Evolutionary conservation across 176 grass and related monocot species (phyloP), one percentile per base, ranked within the genome.

Genomic region (Canna indica): DNA sequence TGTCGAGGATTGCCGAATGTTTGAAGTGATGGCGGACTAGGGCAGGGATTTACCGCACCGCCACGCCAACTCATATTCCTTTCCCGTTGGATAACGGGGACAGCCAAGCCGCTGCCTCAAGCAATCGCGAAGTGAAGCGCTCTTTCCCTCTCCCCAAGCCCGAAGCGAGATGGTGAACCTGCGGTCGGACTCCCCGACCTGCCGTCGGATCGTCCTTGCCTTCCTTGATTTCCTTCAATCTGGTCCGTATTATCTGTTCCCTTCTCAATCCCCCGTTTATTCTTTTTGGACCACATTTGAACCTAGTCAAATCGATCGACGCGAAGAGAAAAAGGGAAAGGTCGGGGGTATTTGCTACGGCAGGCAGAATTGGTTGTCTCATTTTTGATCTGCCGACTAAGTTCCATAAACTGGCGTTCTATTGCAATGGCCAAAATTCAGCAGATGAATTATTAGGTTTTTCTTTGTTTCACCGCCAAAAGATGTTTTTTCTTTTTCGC

Each of bases 171-270:
- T 81, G 85, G 80, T 54, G 56, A 93, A 69, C 67, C 74, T 83
- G 47, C 63, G 81, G 3, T 81, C 85, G 1, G 83, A 94, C 79
- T 94, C 86, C 15, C 90, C 86, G 59, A 70, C 80, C 17, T 86
- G 76, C 22, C 86, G 86, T 39, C 83, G 81, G 50, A 71, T 94
- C 90, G 81, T 89, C 27, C 75, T 76, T 80, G 73, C 90, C 35
- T 94, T 94, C 85, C 38, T 94, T 53, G 86, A 89, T 69, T 94
- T 94, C 73, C 86, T 94, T 58, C 81, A 72, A 66, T 94, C 90
- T 22, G 90, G 90, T 94, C 45, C 22, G 80, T 88, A 15, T 59
- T 22, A 36, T 38, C 48, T 33, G 13, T 52, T 36, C 4, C 8
- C 18, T 77, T 44, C 33, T 33, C 34, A 6, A 42, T 45, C 41